These are phyloP conservation scores for Staphylotrichum tortipilum DNA, from an alignment of 495 filamentous ascomycete species.

Conservation along the genomic window DNA sequence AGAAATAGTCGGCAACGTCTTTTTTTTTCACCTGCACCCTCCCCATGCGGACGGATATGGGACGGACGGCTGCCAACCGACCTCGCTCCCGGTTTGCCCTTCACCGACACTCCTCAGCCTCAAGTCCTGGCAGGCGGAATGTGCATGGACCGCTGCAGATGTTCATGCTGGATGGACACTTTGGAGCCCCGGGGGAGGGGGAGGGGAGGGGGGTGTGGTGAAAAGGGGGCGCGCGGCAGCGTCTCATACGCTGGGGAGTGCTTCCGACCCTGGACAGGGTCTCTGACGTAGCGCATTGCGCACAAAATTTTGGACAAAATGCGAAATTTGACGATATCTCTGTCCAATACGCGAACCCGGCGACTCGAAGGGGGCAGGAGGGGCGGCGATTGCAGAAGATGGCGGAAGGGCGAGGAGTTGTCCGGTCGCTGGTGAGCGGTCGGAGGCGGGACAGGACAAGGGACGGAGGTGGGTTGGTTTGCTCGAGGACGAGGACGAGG, in stretches of 20 bases:
- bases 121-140: constrained; percentile 3
- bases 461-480: too few relatives aligned
- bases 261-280: constrained; percentile 9
- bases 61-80: constrained; percentile 14
- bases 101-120: constrained; percentile 25
- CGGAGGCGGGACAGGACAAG: not conserved
- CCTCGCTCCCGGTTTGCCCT: constrained; percentile 10
- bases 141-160: constrained; percentile 17
- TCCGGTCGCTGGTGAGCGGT: not conserved
- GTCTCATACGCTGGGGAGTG: constrained; percentile 18
- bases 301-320: constrained; percentile 20
- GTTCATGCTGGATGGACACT: constrained; percentile 19
- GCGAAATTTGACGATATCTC: constrained; percentile 18
- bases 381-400: constrained; percentile 10
- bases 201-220: constrained; percentile 7
- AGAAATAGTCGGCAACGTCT: constrained; percentile 11
- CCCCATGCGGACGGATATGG: constrained; percentile 6
- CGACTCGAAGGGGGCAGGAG: too few relatives aligned
- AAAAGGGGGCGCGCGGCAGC: constrained; percentile 24
- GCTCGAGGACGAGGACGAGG: too few relatives aligned
- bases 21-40: too few relatives aligned
- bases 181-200: too few relatives aligned
- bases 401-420: constrained; percentile 10
- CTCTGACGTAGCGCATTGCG: constrained; percentile 27
- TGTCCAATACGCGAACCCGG: constrained; percentile 17